phyloP scores from a whole-genome alignment of 2,329 filamentous ascomycete species.

The Aureobasidium sp. region DNA sequence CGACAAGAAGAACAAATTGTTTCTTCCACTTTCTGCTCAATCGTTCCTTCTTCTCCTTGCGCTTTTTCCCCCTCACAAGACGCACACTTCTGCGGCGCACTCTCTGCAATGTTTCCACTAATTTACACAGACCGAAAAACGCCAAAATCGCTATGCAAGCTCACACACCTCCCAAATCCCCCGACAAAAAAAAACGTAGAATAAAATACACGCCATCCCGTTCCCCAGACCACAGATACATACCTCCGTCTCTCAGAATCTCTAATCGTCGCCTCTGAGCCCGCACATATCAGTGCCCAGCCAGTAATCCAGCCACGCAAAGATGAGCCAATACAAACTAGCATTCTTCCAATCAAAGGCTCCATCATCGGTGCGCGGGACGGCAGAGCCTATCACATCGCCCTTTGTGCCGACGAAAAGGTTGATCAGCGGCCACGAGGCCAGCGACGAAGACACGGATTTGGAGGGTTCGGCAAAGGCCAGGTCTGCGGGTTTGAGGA shows the following conservation, averaged over 20 bases:
- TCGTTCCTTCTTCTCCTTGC: neutral
- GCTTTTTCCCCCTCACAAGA: neutral
- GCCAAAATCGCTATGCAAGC: neutral
- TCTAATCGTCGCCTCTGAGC: slow-evolving; percentile 44
- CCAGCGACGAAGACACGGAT: slow-evolving; percentile 24
- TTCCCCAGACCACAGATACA: neutral
- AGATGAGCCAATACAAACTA: slow-evolving; percentile 54
- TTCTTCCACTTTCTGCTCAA: neutral
- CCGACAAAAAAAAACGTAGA: neutral
- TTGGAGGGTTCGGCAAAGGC: slow-evolving; percentile 43
- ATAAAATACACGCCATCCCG: neutral
- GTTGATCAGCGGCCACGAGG: slow-evolving; percentile 22
- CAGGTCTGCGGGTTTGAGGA: slow-evolving; percentile 38
- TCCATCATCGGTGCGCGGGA: slow-evolving; percentile 65
- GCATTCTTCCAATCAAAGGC: slow-evolving; percentile 69
- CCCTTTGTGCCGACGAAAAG: slow-evolving; percentile 38
- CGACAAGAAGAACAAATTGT: too few relatives aligned
- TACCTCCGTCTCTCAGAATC: neutral
- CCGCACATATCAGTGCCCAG: slow-evolving; percentile 58
- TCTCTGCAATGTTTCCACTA: too few relatives aligned
- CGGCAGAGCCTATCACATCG: slow-evolving; percentile 65
- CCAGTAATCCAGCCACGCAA: slow-evolving; percentile 49
- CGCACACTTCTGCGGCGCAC: neutral
- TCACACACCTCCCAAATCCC: neutral
- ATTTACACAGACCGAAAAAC: neutral